Base-by-base conservation (phyloP, 805 yeast species). In the Saccharomycopsis sp. region DNA sequence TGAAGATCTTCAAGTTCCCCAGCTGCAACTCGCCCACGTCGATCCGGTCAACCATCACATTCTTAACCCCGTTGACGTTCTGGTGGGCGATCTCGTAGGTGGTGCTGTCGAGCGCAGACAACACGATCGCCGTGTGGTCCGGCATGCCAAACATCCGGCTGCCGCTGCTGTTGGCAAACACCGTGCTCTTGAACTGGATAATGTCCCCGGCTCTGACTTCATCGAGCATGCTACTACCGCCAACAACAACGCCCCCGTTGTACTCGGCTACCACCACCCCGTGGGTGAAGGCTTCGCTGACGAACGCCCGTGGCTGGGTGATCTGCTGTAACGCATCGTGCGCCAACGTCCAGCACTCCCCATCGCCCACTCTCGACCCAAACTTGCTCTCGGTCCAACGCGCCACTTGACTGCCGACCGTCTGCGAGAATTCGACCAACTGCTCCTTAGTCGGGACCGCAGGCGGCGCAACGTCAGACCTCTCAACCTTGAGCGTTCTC, bases 281-380 rank as follows among this genome's bases (percentile, higher is more conserved):
- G 49, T 74, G 79, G 17, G 55, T 61, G 10, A 54, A 50, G 13
- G 70, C 71, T 12, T 63, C 57, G 12, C 74, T 67, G 2, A 71
- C 68, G 54, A 73, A 72, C 0, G 80, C 78, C 51, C 71, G 73
- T 21, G 65, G 69, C 0, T 79, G 79, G 52, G 79, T 73, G 0
- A 75, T 74, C 44, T 69, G 67, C 36, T 59, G 53, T 31, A 74
- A 56, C 0, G 79, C 77, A 36, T 71, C 71, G 39, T 63, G 68
- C 0, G 78, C 80, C 43, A 74, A 62, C 25, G 75, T 75, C 79
- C 79, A 74, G 49, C 80, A 73, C 49, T 74, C 79, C 5, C 80
- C 80, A 30, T 65, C 54, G 2, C 76, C 77, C 8, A 74, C 76
- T 37, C 56, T 54, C 36, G 63, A 59, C 5, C 77, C 77, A 23